Evolutionary conservation across 179 eudicot genomes (phyloP).

Genomic region (Silene coronaria): DNA sequence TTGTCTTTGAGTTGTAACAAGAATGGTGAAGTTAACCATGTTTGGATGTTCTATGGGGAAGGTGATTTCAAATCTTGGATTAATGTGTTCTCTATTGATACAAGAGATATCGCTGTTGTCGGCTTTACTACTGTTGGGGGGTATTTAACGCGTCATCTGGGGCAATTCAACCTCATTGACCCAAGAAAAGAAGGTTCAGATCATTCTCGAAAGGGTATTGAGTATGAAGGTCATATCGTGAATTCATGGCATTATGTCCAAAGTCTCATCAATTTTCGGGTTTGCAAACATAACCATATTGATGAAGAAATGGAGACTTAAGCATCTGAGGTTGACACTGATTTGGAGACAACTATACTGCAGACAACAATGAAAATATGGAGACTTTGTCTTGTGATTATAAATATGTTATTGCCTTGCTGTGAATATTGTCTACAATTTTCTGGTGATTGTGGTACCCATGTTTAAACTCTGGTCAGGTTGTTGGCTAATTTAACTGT

Average conservation of each 20-base stretch:
- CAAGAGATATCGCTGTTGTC: background rate
- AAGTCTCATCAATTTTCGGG: background rate
- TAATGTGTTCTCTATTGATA: background rate
- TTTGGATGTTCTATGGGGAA: background rate
- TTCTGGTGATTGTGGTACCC: background rate
- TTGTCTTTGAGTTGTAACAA: background rate
- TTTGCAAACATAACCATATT: background rate
- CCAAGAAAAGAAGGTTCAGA: background rate
- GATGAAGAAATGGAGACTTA: background rate
- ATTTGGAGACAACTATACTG: background rate
- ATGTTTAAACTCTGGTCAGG: too few relatives aligned
- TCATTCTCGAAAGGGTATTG: background rate
- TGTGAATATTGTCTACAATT: background rate
- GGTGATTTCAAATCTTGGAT: background rate
- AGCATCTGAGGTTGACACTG: background rate
- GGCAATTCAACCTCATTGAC: background rate
- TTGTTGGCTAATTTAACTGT: too few relatives aligned
- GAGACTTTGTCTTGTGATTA: background rate
- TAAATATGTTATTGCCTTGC: too few relatives aligned
- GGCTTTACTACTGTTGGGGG: background rate
- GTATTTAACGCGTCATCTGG: background rate
- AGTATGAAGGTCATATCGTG: background rate
- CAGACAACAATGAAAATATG: too few relatives aligned
- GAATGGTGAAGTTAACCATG: background rate
- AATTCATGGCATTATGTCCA: background rate